Percentiles rank a stretch among this genome's conserved stretches.
phyloP scores from a whole-genome alignment of 129 eudicot genomes.

The Helianthus tuberosus region DNA sequence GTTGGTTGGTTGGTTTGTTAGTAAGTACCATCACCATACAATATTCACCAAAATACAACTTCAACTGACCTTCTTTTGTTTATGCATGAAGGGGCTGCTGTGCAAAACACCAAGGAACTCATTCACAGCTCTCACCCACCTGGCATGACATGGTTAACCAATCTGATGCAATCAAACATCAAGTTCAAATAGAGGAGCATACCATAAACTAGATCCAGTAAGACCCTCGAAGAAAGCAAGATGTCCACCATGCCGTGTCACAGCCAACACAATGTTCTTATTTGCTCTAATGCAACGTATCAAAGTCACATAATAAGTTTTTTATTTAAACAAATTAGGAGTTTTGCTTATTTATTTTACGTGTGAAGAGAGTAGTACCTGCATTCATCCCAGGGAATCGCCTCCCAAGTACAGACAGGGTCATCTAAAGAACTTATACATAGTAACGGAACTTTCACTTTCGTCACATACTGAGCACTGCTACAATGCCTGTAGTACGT shows the following conservation, averaged over 20 bases:
- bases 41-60: not conserved
- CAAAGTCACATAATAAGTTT: not conserved
- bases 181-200: not conserved
- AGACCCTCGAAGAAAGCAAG: conserved; percentile 92
- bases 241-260: conserved; percentile 91
- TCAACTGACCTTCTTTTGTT: conserved; percentile 54
- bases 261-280: conserved; percentile 81
- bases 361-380: conserved; percentile 41
- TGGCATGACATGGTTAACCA: conserved; percentile 25
- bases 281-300: conserved; percentile 55
- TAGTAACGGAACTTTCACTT: conserved; percentile 76
- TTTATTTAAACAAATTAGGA: not conserved
- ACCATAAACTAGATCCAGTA: conserved; percentile 79
- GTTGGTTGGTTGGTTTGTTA: no score
- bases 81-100: conserved; percentile 72
- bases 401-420: conserved; percentile 91
- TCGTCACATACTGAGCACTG: conserved; percentile 68
- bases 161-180: not conserved
- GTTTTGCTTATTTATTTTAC: not conserved
- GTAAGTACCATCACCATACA: not conserved
- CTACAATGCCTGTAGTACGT: conserved; percentile 86
- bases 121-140: conserved; percentile 95
- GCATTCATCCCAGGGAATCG: conserved; percentile 99
- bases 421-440: conserved; percentile 95
- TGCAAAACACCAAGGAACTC: conserved; percentile 75